Evolutionary conservation across 768 basidiomycete genomes (phyloP).

Genomic region (Panaeolus cyanescens): DNA sequence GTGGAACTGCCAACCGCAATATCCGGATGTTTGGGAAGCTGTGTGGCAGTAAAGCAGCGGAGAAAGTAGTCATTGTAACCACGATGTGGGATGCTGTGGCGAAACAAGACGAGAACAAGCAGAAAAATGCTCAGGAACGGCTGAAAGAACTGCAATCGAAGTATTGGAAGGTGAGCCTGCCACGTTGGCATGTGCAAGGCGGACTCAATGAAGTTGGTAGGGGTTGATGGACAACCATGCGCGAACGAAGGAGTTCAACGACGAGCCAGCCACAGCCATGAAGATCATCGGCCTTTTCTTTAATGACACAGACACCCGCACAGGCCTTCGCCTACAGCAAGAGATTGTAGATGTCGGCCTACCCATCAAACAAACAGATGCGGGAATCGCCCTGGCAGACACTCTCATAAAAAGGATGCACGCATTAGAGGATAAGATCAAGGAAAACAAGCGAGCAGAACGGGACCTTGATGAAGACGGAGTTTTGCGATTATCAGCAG

Average conservation of each 20-base stretch:
- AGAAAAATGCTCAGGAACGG: background rate
- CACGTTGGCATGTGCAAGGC: background rate
- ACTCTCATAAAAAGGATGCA: background rate
- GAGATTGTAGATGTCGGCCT: background rate
- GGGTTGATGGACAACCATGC: background rate
- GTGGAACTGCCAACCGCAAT: conserved; percentile 41
- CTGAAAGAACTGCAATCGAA: background rate
- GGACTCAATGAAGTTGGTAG: background rate
- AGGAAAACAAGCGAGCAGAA: background rate
- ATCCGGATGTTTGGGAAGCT: conserved; percentile 47
- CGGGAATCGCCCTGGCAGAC: background rate
- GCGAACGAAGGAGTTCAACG: background rate
- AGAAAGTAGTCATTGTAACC: conserved; percentile 50
- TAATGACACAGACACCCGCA: background rate
- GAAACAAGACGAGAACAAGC: background rate
- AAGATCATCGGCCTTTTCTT: background rate
- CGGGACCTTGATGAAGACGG: background rate
- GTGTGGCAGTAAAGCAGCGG: conserved; percentile 41
- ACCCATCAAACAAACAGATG: background rate
- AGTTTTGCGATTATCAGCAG: background rate
- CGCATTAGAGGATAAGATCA: background rate
- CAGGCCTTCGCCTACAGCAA: background rate
- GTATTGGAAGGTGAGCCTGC: background rate
- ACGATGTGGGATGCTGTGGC: conserved; percentile 45
- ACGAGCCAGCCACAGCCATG: background rate